phyloP scores from a whole-genome alignment of 2,329 filamentous ascomycete genomes.

The Periconia digitata region DNA sequence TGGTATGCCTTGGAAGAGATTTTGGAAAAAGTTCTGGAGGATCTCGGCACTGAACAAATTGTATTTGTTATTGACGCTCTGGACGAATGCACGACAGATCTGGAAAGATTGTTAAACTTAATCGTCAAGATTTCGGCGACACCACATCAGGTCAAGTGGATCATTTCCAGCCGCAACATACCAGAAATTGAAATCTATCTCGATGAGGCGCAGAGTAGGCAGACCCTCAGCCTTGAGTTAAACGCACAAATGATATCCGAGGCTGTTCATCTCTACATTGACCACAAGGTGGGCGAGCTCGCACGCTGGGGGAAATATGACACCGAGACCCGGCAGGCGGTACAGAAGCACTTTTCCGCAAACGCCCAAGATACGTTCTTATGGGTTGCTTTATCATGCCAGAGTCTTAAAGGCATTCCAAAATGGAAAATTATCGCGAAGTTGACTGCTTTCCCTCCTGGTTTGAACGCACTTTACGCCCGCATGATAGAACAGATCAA shows the following conservation, averaged over 20 bases:
- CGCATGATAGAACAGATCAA: slow-evolving; percentile 43
- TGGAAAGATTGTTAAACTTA: slow-evolving; percentile 8
- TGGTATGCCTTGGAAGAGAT: slow-evolving; percentile 37
- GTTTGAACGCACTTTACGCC: slow-evolving; percentile 42
- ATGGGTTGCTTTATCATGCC: slow-evolving; percentile 27
- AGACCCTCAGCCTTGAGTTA: slow-evolving; percentile 34
- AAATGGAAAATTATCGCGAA: slow-evolving; percentile 6
- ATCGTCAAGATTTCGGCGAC: slow-evolving; percentile 4
- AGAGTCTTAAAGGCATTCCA: slow-evolving; percentile 23
- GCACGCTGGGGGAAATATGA: not conserved
- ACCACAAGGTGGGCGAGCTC: slow-evolving; percentile 33
- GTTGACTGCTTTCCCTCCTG: slow-evolving; percentile 26
- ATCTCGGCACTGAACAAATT: slow-evolving; percentile 16
- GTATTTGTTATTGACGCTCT: slow-evolving; percentile 9
- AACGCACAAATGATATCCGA: slow-evolving; percentile 30
- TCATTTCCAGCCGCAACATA: slow-evolving; percentile 49
- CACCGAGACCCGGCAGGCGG: not conserved
- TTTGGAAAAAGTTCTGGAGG: slow-evolving; percentile 44
- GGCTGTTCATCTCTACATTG: slow-evolving; percentile 44
- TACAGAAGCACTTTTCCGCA: slow-evolving; percentile 16
- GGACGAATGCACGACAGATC: slow-evolving; percentile 9
- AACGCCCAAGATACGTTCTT: slow-evolving; percentile 48
- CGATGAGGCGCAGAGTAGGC: slow-evolving; percentile 9
- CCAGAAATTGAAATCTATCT: slow-evolving; percentile 39
- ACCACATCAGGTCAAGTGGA: slow-evolving; percentile 29